Percentiles rank a stretch among this genome's conserved stretches.
Evolutionary conservation across 768 basidiomycete genomes (phyloP).

Genomic region (Leccinum olivaceopallidum): DNA sequence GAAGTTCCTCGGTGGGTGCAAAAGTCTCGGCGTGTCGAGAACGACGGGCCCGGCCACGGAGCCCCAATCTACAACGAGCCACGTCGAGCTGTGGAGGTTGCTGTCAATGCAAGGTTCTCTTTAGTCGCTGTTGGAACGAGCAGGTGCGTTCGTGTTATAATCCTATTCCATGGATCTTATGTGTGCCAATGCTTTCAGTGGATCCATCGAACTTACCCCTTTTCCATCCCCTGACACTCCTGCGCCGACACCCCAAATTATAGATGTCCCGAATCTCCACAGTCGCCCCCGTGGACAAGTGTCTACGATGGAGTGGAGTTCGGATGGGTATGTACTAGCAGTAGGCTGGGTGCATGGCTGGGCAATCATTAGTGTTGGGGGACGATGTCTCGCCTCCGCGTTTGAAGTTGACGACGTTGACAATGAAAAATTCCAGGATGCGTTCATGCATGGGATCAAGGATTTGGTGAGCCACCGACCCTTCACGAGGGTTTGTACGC

Average conservation of each 20-base stretch:
- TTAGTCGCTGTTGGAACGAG: constrained; percentile 77
- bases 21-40: constrained; percentile 63
- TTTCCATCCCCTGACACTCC: constrained; percentile 66
- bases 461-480: constrained; percentile 54
- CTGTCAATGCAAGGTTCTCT: constrained; percentile 80
- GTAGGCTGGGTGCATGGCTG: constrained; percentile 91
- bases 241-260: constrained; percentile 56
- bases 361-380: constrained; percentile 89
- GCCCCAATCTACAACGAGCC: constrained; percentile 58
- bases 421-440: constrained; percentile 66
- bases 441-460: constrained; percentile 80
- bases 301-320: constrained; percentile 82
- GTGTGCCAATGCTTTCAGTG: constrained; percentile 40
- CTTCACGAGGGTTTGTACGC: neutral
- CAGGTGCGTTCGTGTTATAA: constrained; percentile 42
- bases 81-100: constrained; percentile 60
- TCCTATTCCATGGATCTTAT: neutral
- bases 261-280: constrained; percentile 64
- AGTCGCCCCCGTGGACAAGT: constrained; percentile 62
- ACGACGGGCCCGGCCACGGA: constrained; percentile 37
- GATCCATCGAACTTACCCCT: constrained; percentile 62
- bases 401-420: constrained; percentile 72
- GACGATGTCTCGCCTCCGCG: constrained; percentile 79
- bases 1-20: constrained; percentile 77
- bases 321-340: constrained; percentile 93